Evolutionary conservation across 176 grass and related monocot genomes (phyloP).

Genomic region (bread wheat (Triticum aestivum)): IWGSC_CS_RefSeq_v2.1 NC_057797.1:158766578-158767077

Average conservation of each 20-base stretch:
- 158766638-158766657: background rate
- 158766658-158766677: background rate
- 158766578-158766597: background rate
- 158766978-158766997: background rate
- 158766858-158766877: too few relatives aligned
- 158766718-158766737: background rate
- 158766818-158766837: too few relatives aligned
- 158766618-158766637: background rate
- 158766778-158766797: background rate
- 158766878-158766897: background rate
- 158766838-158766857: background rate
- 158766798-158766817: too few relatives aligned
- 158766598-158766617: background rate
- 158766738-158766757: background rate
- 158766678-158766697: background rate
- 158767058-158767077: too few relatives aligned
- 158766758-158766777: background rate
- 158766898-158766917: background rate
- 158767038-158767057: conserved; percentile 12
- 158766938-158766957: conserved; percentile 6
- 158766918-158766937: conserved; percentile 3
- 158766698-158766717: background rate
- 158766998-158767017: background rate
- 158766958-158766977: conserved; percentile 20
- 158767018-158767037: background rate